Base-by-base conservation (phyloP, 169 alveolate genomes). In the Cyclospora cayetanensis region DNA sequence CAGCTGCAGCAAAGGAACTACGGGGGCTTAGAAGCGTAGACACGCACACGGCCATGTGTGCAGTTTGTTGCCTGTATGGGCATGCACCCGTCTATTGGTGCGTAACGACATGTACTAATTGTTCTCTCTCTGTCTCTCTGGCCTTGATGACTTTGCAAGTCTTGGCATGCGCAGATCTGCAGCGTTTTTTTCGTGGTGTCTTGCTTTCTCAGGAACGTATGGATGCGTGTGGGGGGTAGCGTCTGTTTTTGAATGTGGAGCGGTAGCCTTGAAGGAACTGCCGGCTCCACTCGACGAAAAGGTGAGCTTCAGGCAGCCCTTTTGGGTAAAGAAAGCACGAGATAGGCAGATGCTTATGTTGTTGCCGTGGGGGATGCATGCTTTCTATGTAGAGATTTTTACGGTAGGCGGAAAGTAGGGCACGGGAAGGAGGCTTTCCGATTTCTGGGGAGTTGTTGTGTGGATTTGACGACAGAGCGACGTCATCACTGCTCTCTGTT, bases 201-300 rank as follows among this genome's bases (percentile, higher is more conserved):
- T 25, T 18, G 31, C 18, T 5, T 42, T 25, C 42, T 37, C 65
- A 79, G 89, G 89, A 11, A 31, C 42, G 25, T 79, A 29, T 37
- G 89, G 89, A 4, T 27, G 89, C 29, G 89, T 79, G 46, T 79
- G 74, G 89, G 25, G 89, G 42, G 53, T 18, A 39, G 43, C 72
- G 89, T 35, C 72, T 2, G 31, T 42, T 5, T 34, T 4, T 18
- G 89, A 31, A 15, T 12, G 25, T 11, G 43, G 31, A 25, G 22
- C 29, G 52, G 68, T 50, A 9, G 89, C 89, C 74, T 18, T 79
- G 53, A 79, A 79, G 50, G 66, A 46, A 12, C 72, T 79, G 11
- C 27, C 89, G 1, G 89, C 50, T 7, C 89, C 89, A 2, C 34
- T 79, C 18, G 89, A 79, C 46, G 89, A 79, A 72, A 79, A 79